Evolutionary conservation across 2,329 filamentous ascomycete species (phyloP).

Genomic region (Didymellaceae sp.): DNA sequence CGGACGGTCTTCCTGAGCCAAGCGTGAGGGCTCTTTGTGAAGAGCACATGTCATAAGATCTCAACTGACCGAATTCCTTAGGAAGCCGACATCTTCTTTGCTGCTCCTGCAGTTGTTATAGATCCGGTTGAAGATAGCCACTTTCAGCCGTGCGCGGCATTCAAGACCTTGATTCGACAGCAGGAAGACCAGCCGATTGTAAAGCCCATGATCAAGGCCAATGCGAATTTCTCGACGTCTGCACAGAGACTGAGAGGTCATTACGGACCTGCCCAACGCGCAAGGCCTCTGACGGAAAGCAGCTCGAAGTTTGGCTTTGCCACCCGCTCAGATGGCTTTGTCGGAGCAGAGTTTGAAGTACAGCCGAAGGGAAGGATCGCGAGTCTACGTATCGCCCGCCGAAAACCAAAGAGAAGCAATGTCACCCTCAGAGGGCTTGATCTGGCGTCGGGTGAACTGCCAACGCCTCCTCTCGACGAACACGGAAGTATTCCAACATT

Average conservation of each 20-base stretch:
- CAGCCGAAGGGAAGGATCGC: background rate
- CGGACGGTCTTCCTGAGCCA: slow-evolving; percentile 33
- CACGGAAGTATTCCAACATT: too few species aligned
- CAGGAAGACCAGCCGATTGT: background rate
- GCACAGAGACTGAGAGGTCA: background rate
- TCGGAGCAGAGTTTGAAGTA: slow-evolving; percentile 15
- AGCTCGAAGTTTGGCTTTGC: background rate
- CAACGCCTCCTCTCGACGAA: too few species aligned
- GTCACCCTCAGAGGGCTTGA: too few species aligned
- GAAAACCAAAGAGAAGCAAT: background rate
- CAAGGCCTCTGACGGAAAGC: background rate
- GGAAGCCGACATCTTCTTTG: slow-evolving; percentile 18
- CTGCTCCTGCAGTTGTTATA: slow-evolving; percentile 11
- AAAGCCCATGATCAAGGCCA: background rate
- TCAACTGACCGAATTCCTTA: slow-evolving; percentile 14
- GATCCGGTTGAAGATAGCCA: slow-evolving; percentile 43
- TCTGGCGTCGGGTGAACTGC: too few species aligned
- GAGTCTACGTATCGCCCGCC: background rate
- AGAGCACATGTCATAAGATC: too few species aligned
- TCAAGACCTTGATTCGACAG: background rate
- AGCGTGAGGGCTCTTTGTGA: slow-evolving; percentile 29
- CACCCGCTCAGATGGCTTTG: slow-evolving; percentile 21
- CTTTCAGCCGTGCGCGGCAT: background rate
- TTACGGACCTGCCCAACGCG: background rate
- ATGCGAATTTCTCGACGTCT: background rate